Base-by-base conservation (phyloP, 805 yeast species). In the Lipomyces lipofer region DNA sequence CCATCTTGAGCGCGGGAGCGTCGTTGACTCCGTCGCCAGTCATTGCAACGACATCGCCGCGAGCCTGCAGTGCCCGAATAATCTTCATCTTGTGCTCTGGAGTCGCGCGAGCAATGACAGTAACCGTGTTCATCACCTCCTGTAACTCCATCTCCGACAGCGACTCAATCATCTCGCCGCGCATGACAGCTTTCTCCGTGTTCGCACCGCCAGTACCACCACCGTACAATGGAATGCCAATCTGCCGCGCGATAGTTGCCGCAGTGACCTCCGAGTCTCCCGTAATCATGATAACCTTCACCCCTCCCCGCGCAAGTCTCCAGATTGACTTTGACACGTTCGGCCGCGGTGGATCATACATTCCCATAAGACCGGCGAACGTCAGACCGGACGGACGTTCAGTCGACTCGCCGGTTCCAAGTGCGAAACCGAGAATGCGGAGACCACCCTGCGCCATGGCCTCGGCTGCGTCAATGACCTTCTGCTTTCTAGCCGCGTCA, bases 21-120 rank as follows among this genome's bases (percentile, higher is more conserved):
- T 91, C 98, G 70, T 91, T 91, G 12, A 92, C 97, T 73, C 98
- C 98, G 72, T 91, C 98, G 64, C 99, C 99, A n/a, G 98, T 91
- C 97, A 92, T 91, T 22, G 97, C 99, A 49, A 92, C 98, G 59
- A 92, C 84, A 69, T 92, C 96, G 48, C 97, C 97, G 68, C 95
- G 80, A 90, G 94, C 80, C 69, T 91, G 95, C 60, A 91, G 76
- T 0, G 97, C 97, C 66, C 86, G 82, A 30, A 91, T 96, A 70
- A 91, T 91, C 56, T 86, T 79, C 58, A 91, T 85, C 68, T 91
- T 91, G 71, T 91, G 96, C 68, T 90, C 95, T 0, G 97, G 97
- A 1, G 97, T 85, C 7, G 97, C 90, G 75, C 97, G 83, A 4
- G 97, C 97, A 76, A 91, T 84, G 30, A 92, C 96, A 91, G 78